A percentile compares a stretch with the other conserved stretches of the same genome.
Evolutionary conservation across 768 basidiomycete species (phyloP).

Genomic region (Kwoniella europaea): DNA sequence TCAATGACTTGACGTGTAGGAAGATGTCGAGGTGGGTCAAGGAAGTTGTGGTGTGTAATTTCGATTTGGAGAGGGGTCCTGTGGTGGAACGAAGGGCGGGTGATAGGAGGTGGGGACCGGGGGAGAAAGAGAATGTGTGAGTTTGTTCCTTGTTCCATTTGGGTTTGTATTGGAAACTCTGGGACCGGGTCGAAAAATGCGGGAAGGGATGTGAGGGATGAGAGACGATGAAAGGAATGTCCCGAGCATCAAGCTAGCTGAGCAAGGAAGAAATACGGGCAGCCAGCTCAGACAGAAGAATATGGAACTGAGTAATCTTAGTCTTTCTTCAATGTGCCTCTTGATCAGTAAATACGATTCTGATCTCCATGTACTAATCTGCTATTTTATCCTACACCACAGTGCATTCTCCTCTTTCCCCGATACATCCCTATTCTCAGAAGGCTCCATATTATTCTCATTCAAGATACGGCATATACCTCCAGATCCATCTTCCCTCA

Average conservation of each 20-base stretch:
- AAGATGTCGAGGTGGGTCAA: constrained; percentile 55
- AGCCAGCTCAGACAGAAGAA: too few relatives aligned
- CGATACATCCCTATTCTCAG: constrained; percentile 81
- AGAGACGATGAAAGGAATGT: too few relatives aligned
- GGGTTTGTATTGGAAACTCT: background rate
- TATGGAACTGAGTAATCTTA: too few relatives aligned
- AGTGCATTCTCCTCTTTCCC: constrained; percentile 94
- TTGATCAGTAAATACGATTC: too few relatives aligned
- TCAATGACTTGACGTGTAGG: constrained; percentile 16
- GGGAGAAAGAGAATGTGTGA: constrained; percentile 83
- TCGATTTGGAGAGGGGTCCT: constrained; percentile 86
- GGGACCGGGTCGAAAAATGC: too few relatives aligned
- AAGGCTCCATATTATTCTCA: constrained; percentile 81
- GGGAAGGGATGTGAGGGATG: too few relatives aligned
- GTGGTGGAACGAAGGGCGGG: constrained; percentile 74
- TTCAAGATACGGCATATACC: constrained; percentile 73
- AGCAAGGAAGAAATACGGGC: too few relatives aligned
- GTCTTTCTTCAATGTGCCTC: too few relatives aligned
- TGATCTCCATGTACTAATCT: too few relatives aligned
- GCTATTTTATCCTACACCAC: background rate
- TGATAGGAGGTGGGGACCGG: constrained; percentile 67
- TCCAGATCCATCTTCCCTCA: constrained; percentile 42
- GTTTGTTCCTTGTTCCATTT: constrained; percentile 39
- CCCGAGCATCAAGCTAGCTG: too few relatives aligned
- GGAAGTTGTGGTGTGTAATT: constrained; percentile 64